Evolutionary conservation across 148 eudicot genomes (phyloP), one percentile per base, ranked within the genome.

Genomic region (Limonium bicolor): DNA sequence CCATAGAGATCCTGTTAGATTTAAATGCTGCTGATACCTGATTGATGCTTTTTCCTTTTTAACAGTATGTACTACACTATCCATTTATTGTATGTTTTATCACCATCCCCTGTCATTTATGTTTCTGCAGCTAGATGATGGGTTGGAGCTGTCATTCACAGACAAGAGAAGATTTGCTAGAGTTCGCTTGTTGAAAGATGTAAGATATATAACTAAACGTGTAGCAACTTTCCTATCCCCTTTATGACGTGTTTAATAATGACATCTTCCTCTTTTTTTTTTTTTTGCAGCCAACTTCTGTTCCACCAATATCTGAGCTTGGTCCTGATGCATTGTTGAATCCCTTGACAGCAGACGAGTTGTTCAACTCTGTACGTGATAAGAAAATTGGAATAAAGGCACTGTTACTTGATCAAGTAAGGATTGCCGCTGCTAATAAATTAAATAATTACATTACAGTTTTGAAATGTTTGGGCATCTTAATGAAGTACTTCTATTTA

Each of bases 141-240:
- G 99, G 32, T 36, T 90, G 69, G 99, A 84, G 77, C 48, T 90
- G 22, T 80, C 99, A 29, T 90, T 90, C 66, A 90, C 99, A 22
- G 99, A 90, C 61, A 84, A 84, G 86, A 80, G 95, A 61, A 81
- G 93, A 51, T 90, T 90, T 63, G 99, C 99, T 17, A 90, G 50
- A 78, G 99, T 90, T 66, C 87, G 95, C 45, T 63, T 84, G 66
- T 76, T 90, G 27, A 54, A 75, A 38, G 56, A 80, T 78, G 99
- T 90, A 77, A 24, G 20, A 27, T 62, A 19, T 34, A 26, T n/a
- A n/a, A n/a, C n/a, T 46, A 38, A 25, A 17, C 17, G 22, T 43
- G 40, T 4, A 19, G 11, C 14, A 45, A 18, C 21, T 36, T 40
- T 12, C 0, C 56, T 35, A 41, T 40, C 15, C 14, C 29, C 9